Base-by-base conservation (phyloP, 768 basidiomycete species). In the Tricholomella constricta region DNA sequence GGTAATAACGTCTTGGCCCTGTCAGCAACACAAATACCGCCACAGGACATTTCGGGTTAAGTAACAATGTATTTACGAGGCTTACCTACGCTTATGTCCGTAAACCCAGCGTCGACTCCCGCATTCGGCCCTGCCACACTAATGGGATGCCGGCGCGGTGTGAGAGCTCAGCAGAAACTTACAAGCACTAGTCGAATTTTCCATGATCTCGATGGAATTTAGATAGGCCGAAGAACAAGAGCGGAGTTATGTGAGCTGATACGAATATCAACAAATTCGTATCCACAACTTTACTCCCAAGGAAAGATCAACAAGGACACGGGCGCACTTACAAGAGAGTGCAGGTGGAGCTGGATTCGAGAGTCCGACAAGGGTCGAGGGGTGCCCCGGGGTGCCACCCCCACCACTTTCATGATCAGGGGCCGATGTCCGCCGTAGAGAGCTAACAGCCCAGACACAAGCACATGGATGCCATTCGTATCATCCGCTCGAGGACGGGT, bases 321-420 rank as follows among this genome's bases (percentile, higher is more conserved):
- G 14, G 38, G 23, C 38, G 11, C 38, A 20, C 20, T 19, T 12
- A 6, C 20, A 10, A 22, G 38, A 40, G 11, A 40, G 31, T n/a
- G 19, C 20, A 38, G 41, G 27, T 37, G 41, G 37, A 41, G 44
- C 31, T 15, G 15, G 26, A 11, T 38, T 46, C 20, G 12, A 25
- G 23, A 12, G 17, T n/a, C 8, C 2, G 17, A 15, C 26, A 17
- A 42, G 31, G 43, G 43, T 52, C 36, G 26, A 20, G 32, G 55
- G 35, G 45, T 47, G 50, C n/a, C 46, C 29, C 44, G 46, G 36
- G 52, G 46, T 49, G 40, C 40, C 15, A 41, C 10, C 8, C 12
- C 35, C n/a, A n/a, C n/a, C n/a, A n/a, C n/a, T n/a, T n/a, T n/a
- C 20, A 11, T n/a, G 17, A 47, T 19, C 15, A 49, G 17, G 12